Conservation (phyloP, 2,329 filamentous ascomycete genomes). For the Fusarium sp. region DNA sequence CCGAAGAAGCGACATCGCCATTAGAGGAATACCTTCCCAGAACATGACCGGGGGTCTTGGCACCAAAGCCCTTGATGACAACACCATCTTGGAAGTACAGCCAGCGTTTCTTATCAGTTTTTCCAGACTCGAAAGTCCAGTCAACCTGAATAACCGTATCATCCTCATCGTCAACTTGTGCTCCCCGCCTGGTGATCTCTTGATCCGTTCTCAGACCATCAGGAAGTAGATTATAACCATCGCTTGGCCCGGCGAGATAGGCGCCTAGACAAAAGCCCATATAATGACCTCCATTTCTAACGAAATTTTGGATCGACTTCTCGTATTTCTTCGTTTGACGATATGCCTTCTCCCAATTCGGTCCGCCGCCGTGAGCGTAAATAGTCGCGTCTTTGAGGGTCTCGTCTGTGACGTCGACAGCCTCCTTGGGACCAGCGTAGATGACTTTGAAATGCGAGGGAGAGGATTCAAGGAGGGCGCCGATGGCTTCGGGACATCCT, state of each 20-base stretch:
- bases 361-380: constrained; percentile 3
- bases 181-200: not conserved
- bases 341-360: constrained; percentile 6
- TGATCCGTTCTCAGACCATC: not conserved
- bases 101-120: not conserved
- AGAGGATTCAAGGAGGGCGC: not conserved
- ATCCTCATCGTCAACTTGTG: not conserved
- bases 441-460: constrained; percentile 3
- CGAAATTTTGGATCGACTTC: not conserved
- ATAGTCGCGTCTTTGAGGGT: constrained; percentile 1
- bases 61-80: not conserved
- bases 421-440: constrained; percentile 1
- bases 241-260: not conserved
- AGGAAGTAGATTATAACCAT: constrained; percentile 5
- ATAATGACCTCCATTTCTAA: not conserved
- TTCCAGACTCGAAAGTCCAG: not conserved
- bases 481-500: constrained; percentile 7
- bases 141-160: not conserved
- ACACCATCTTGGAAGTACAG: constrained; percentile 19
- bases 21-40: constrained; percentile 2
- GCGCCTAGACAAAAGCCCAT: constrained; percentile 6
- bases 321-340: constrained; percentile 4
- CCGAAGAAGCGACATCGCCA: constrained; percentile 3
- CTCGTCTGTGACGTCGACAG: not conserved
- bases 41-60: accelerated